Conservation (phyloP, 331 rosid genomes). For the Malus hybrid region DNA sequence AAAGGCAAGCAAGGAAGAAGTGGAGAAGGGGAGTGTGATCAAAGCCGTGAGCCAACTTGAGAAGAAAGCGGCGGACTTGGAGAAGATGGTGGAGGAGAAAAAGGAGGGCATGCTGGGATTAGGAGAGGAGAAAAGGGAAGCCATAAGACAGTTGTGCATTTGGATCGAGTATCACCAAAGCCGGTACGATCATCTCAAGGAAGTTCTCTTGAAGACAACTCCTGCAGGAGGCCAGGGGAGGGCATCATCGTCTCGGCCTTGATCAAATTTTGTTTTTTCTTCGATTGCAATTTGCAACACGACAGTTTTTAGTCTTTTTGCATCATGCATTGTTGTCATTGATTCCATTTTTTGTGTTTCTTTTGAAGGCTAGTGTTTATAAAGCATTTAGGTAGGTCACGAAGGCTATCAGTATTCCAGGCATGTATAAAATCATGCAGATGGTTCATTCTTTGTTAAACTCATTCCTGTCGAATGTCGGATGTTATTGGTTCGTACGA, state of each 20-base stretch:
- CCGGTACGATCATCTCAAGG: slow-evolving; percentile 65
- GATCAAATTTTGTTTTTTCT: not conserved
- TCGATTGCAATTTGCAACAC: not conserved
- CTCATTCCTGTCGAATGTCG: not conserved
- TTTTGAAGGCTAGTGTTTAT: slow-evolving; percentile 2
- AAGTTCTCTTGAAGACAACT: slow-evolving; percentile 40
- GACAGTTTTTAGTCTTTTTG: not conserved
- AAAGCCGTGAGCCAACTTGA: slow-evolving; percentile 42
- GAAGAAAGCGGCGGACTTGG: slow-evolving; percentile 52
- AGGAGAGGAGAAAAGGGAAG: slow-evolving; percentile 89
- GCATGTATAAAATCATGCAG: not conserved
- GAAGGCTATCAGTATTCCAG: not conserved
- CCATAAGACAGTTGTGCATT: slow-evolving; percentile 80
- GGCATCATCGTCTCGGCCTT: slow-evolving; percentile 6
- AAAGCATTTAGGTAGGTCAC: slow-evolving; percentile 3
- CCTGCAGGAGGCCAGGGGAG: slow-evolving; percentile 51
- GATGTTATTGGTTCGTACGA: not conserved
- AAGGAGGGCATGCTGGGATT: slow-evolving; percentile 42
- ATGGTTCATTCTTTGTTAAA: not conserved
- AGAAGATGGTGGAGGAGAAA: slow-evolving; percentile 59
- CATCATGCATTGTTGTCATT: not conserved
- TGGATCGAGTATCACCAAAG: slow-evolving; percentile 81
- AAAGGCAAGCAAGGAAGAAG: slow-evolving; percentile 49
- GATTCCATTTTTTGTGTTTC: not conserved
- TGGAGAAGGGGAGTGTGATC: slow-evolving; percentile 51